A percentile compares a stretch with the other conserved stretches of the same genome.
These are phyloP conservation scores for Backusella sp. DNA, from an alignment of 192 early-diverging fungal species.

Conservation along the genomic window DNA sequence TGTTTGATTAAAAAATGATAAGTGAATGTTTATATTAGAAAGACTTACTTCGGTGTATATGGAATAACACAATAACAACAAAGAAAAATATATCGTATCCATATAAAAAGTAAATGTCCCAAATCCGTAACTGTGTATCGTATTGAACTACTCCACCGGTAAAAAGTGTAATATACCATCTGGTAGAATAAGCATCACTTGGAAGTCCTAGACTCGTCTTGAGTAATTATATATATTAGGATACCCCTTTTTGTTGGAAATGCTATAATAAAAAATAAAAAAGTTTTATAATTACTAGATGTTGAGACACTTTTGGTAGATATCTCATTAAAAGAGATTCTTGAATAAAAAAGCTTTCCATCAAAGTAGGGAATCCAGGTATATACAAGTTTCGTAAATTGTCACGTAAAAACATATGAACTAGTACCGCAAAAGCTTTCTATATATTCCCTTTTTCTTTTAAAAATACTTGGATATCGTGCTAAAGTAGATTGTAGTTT, in stretches of 20 bases:
- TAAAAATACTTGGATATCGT: background rate
- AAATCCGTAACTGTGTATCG: constrained; percentile 51
- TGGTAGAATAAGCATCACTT: constrained; percentile 51
- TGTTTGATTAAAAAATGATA: too few relatives aligned
- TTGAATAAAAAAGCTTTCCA: constrained; percentile 58
- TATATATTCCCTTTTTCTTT: constrained; percentile 20
- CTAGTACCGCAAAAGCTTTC: constrained; percentile 51
- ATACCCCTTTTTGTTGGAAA: background rate
- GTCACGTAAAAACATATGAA: constrained; percentile 48
- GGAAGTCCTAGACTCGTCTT: constrained; percentile 45
- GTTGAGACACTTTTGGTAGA: constrained; percentile 41
- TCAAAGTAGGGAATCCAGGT: constrained; percentile 55
- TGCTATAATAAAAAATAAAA: background rate
- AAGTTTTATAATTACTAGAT: constrained; percentile 40
- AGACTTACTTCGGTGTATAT: constrained; percentile 43
- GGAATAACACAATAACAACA: constrained; percentile 47
- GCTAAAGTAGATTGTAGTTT: background rate
- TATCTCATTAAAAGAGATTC: constrained; percentile 46
- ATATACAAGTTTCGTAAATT: constrained; percentile 48
- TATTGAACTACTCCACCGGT: constrained; percentile 52
- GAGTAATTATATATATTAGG: background rate
- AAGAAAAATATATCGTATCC: constrained; percentile 56
- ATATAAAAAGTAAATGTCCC: constrained; percentile 51
- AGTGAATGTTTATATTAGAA: background rate
- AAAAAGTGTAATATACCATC: constrained; percentile 61